Evolutionary conservation across 2,329 filamentous ascomycete genomes (phyloP), one percentile per base, ranked within the genome.

Genomic region (Monosporascus sp.): DNA sequence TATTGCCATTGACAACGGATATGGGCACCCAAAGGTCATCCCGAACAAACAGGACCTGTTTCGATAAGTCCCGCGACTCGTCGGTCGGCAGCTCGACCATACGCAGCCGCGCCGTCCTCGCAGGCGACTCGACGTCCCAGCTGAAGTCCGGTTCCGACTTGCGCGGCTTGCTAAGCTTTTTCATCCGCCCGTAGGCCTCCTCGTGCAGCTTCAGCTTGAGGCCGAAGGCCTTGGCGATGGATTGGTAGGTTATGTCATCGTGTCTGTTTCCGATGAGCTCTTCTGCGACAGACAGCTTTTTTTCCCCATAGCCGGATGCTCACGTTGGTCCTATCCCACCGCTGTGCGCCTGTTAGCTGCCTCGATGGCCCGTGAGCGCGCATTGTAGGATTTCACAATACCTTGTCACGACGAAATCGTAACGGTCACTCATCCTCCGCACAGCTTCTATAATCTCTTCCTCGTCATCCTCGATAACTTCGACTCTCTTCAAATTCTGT

Each of bases 181-280:
- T 92, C 94, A 97, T 97, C 66, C 87, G 85, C 59, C 84, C 80
- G 62, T 87, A 88, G 0, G 92, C 86, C 54, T 84, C 82, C 44
- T 89, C 74, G 75, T 97, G 90, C 27, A 96, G 79, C 60, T 86
- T 81, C 19, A 97, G 76, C 16, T 86, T 82, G 7, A 97, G 78
- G 44, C 77, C 74, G 69, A 97, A 97, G 7, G 92, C 94, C 68
- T 91, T 91, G 59, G 90, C 92, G 68, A 99, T 95, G 40, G 91
- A 93, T 66, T 89, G 80, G 74, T 99, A 99, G 26, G 94, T 97
- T 62, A 97, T 97, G 68, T 99, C 94, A 71, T 99, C 94, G 76
- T 97, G 93, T 52, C 90, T 95, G 62, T 58, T 51, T 45, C 44
- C 48, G 38, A 51, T 68, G 41, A 67, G 65, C 47, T 27, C 48